Evolutionary conservation across 768 basidiomycete species (phyloP).

Genomic region (Hygrophoropsis aurantiaca): DNA sequence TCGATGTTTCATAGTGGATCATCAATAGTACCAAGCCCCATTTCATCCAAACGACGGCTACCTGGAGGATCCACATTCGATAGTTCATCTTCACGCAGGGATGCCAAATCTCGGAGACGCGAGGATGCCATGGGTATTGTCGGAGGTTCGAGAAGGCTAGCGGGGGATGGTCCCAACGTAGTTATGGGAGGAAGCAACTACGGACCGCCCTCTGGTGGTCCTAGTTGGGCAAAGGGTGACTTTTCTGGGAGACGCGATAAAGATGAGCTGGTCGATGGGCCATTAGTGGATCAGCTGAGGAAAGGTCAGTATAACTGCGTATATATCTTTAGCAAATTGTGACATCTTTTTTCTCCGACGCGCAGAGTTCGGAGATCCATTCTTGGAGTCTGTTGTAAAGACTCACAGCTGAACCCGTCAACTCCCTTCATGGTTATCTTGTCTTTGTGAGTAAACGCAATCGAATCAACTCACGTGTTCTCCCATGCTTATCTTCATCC

Average conservation of each 20-base stretch:
- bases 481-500: too few relatives aligned
- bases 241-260: slow-evolving; percentile 49
- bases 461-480: too few relatives aligned
- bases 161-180: slow-evolving; percentile 20
- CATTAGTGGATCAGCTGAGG: slow-evolving; percentile 51
- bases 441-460: too few relatives aligned
- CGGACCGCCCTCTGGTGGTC: slow-evolving; percentile 15
- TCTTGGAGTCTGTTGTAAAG: slow-evolving; percentile 38
- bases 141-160: slow-evolving; percentile 20
- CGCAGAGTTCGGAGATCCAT: slow-evolving; percentile 57
- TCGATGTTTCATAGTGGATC: slow-evolving; percentile 17
- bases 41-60: slow-evolving; percentile 51
- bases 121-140: slow-evolving; percentile 36
- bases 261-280: slow-evolving; percentile 52
- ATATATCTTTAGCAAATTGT: neutral
- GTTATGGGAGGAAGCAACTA: slow-evolving; percentile 5
- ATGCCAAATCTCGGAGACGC: slow-evolving; percentile 50
- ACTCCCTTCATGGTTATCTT: too few relatives aligned
- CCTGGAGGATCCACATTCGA: slow-evolving; percentile 46
- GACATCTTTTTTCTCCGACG: slow-evolving; percentile 3
- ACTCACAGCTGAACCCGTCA: slow-evolving; percentile 16
- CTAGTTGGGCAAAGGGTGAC: slow-evolving; percentile 32
- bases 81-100: slow-evolving; percentile 42
- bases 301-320: slow-evolving; percentile 41
- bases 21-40: slow-evolving; percentile 19